Evolutionary conservation across 2,329 filamentous ascomycete genomes (phyloP).

Genomic region (Trichoderma hamatum): DNA sequence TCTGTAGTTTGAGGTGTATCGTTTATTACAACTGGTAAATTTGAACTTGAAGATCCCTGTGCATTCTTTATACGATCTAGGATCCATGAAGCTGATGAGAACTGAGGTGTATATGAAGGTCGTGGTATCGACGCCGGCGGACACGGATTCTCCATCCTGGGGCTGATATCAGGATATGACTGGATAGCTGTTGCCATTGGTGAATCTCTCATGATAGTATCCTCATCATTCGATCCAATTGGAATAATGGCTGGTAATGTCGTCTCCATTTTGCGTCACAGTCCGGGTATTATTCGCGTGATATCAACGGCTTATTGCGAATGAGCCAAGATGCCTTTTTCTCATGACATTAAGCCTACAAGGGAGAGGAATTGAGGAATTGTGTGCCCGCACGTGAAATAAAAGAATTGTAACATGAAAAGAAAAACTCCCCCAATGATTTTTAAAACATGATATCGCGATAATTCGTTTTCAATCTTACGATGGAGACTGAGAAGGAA

Average conservation of each 20-base stretch:
- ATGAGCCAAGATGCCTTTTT: neutral
- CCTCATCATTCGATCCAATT: constrained; percentile 1
- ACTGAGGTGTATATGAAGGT: constrained; percentile 38
- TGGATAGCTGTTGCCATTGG: neutral
- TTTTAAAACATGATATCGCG: constrained; percentile 4
- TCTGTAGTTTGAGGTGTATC: neutral
- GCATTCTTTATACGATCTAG: constrained; percentile 35
- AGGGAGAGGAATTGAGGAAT: neutral
- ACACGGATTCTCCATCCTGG: neutral
- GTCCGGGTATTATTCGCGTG: neutral
- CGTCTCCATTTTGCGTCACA: constrained; percentile 10
- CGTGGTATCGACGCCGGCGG: neutral
- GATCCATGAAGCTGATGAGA: constrained; percentile 37
- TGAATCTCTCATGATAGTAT: neutral
- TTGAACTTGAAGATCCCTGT: neutral
- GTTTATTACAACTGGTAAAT: neutral
- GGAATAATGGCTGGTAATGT: neutral
- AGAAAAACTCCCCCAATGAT: neutral
- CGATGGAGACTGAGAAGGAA: constrained; percentile 4
- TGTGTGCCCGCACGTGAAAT: neutral
- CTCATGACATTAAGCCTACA: constrained; percentile 14
- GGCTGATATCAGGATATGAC: neutral
- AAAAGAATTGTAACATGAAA: neutral
- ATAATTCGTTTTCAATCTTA: neutral
- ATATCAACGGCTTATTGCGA: constrained; percentile 10